Base-by-base conservation (phyloP, 192 early-diverging fungal genomes). In the Coemansia sp. region DNA sequence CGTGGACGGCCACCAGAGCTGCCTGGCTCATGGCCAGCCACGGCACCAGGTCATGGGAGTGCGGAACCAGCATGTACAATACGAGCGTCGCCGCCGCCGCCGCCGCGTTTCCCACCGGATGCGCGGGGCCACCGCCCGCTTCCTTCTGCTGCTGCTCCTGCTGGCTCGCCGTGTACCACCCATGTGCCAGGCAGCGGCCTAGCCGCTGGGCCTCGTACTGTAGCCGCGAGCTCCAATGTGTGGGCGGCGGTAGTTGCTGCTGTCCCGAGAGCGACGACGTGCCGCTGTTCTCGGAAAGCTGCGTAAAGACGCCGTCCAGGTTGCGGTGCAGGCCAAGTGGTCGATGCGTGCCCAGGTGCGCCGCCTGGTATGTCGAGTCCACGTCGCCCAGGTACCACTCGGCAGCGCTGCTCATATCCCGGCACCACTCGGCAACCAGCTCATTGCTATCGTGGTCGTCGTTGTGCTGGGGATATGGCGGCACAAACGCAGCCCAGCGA, bases 331-430 rank as follows among this genome's bases (percentile, higher is more conserved):
- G 25, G 25, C 17, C 42, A 17, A 72, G 53, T 22, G 68, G 56
- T 0, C 49, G 51, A 32, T 72, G 68, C 13, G 56, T 52, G 19
- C 68, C 68, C 12, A 72, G 38, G 42, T 72, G 68, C 38, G 49
- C 35, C 12, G 61, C 48, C 37, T 72, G 68, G 56, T 72, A 72
- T 0, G 61, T 52, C 14, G 68, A 64, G 32, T 61, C 68, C 14
- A 72, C 68, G 16, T 60, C 61, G 22, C 39, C 44, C 19, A 72
- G 47, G 23, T 60, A 64, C 51, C 65, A 51, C 25, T 60, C 57
- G 0, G 50, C 59, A 22, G 49, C 49, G n/a, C n/a, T n/a, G n/a
- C n/a, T n/a, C n/a, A n/a, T n/a, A n/a, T n/a, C n/a, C n/a, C n/a
- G n/a, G n/a, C n/a, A n/a, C n/a, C n/a, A n/a, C n/a, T n/a, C n/a